phyloP scores from a whole-genome alignment of 1,139 yeast species.

The Pichia sp. region DNA sequence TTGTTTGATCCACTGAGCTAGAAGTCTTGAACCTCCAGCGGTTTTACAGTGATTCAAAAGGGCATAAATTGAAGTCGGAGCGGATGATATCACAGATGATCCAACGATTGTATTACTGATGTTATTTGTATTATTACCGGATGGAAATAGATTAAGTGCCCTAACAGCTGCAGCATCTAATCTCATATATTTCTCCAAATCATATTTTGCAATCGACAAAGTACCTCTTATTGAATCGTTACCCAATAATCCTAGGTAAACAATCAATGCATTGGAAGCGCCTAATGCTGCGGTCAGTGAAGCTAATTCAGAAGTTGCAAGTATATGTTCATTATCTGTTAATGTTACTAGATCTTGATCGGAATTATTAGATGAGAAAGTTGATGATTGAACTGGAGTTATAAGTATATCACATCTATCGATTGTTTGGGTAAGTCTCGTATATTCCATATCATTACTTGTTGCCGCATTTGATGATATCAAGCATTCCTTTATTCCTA shows the following conservation, averaged over 20 bases:
- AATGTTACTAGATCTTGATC: slow-evolving; percentile 69
- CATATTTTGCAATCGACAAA: slow-evolving; percentile 54
- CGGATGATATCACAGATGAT: slow-evolving; percentile 17
- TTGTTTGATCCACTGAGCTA: slow-evolving; percentile 93
- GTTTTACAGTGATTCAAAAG: slow-evolving; percentile 83
- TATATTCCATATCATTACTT: slow-evolving; percentile 35
- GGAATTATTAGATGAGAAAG: slow-evolving; percentile 54
- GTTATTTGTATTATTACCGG: slow-evolving; percentile 28
- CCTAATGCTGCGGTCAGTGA: slow-evolving; percentile 32
- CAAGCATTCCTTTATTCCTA: slow-evolving; percentile 82
- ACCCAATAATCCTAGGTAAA: slow-evolving; percentile 55
- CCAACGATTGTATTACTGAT: background rate
- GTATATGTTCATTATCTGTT: slow-evolving; percentile 47
- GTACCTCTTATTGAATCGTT: slow-evolving; percentile 49
- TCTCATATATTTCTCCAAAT: slow-evolving; percentile 72
- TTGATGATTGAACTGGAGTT: slow-evolving; percentile 50
- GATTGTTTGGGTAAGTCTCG: slow-evolving; percentile 52
- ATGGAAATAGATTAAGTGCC: slow-evolving; percentile 81
- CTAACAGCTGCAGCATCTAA: slow-evolving; percentile 84
- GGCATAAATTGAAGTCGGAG: slow-evolving; percentile 66
- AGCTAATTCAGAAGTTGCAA: slow-evolving; percentile 51
- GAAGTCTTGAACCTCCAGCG: slow-evolving; percentile 72
- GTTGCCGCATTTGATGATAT: slow-evolving; percentile 37
- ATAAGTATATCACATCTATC: slow-evolving; percentile 72
- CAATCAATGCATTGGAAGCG: slow-evolving; percentile 57